Conservation (phyloP, 1,284 basidiomycete species). For the Trichosporon ovoides region DNA sequence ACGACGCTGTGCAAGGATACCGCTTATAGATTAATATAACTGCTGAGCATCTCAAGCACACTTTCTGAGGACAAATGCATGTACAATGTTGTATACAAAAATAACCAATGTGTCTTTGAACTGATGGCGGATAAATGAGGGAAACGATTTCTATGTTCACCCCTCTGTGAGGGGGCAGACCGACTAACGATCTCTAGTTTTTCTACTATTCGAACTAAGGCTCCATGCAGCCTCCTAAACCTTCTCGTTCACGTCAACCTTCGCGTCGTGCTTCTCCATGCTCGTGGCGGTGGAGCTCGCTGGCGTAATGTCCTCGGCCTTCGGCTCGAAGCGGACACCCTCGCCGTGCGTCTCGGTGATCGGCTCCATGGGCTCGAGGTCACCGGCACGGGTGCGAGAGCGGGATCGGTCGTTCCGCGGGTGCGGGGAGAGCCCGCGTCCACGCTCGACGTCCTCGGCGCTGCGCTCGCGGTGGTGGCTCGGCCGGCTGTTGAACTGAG, state of each 20-base stretch:
- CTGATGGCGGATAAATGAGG: no score
- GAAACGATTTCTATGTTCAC: no score
- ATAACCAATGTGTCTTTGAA: neutral
- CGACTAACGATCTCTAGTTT: no score
- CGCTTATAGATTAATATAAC: neutral
- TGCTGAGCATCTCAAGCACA: no score
- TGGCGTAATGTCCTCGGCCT: neutral
- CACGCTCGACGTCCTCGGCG: constrained; percentile 1
- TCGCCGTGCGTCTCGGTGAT: neutral
- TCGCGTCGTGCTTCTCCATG: neutral
- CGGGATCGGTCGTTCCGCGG: neutral
- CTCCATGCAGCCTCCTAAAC: no score
- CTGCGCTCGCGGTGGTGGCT: neutral
- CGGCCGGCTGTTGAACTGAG: constrained; percentile 8
- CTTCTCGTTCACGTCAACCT: no score
- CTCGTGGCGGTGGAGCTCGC: neutral
- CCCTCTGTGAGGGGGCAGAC: no score
- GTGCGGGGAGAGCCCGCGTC: neutral
- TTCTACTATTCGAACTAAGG: no score
- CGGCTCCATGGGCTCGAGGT: constrained; percentile 1
- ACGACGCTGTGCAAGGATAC: neutral
- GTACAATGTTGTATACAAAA: constrained; percentile 3
- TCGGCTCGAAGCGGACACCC: neutral
- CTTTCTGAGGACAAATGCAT: constrained; percentile 1
- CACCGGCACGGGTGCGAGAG: neutral